Evolutionary conservation across 164 flowering plant species (phyloP).

Genomic region (Brasenia schreberi): DNA sequence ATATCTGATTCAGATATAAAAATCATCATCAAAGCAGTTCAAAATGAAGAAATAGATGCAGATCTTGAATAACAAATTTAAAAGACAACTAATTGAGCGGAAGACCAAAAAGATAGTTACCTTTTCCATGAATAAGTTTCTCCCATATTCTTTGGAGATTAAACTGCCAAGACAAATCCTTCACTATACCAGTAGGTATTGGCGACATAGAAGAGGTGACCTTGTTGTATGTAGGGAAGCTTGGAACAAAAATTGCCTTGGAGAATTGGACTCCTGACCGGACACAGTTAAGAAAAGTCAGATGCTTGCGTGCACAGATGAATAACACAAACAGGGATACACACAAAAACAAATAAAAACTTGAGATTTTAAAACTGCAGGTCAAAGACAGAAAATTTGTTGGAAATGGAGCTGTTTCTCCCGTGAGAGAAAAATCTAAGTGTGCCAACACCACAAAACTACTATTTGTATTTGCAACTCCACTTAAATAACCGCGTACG

Average conservation of each 20-base stretch:
- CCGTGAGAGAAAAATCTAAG: background rate
- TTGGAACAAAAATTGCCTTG: constrained; percentile 77
- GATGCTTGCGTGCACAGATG: no score
- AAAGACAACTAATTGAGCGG: background rate
- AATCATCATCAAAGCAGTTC: background rate
- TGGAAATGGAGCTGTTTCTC: background rate
- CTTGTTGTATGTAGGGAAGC: constrained; percentile 65
- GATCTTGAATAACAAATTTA: background rate
- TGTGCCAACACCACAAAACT: background rate
- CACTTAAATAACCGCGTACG: background rate
- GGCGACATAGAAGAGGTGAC: constrained; percentile 49
- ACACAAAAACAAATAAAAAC: no score
- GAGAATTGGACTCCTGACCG: constrained; percentile 54
- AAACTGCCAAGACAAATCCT: constrained; percentile 73
- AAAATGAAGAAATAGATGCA: background rate
- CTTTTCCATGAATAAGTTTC: constrained; percentile 49
- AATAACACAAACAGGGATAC: no score
- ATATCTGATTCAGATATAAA: background rate
- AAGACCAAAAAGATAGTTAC: constrained; percentile 12
- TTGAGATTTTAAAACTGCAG: no score
- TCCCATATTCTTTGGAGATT: constrained; percentile 75
- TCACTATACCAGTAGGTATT: constrained; percentile 23
- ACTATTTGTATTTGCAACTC: background rate
- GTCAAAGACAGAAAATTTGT: background rate
- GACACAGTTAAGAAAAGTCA: background rate